A percentile compares a stretch with the other conserved stretches of the same genome.
Conservation (phyloP, 441 rosid species). For the Jatropha multifida region DNA sequence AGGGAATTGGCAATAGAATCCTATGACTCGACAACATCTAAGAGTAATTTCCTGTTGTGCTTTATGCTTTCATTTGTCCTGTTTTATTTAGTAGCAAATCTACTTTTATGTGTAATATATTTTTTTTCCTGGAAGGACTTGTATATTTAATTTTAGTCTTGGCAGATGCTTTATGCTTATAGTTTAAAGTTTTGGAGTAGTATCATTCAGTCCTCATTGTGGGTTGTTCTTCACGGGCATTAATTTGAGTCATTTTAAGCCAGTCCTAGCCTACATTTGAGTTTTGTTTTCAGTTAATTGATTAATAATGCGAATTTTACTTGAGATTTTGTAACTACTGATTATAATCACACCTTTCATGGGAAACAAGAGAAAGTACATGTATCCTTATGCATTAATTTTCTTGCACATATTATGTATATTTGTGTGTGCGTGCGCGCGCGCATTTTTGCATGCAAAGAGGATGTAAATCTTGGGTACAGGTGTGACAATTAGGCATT, state of each 20-base stretch:
- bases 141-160: neutral
- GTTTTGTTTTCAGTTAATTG: neutral
- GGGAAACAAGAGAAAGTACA: neutral
- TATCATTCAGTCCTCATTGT: neutral
- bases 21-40: constrained; percentile 23
- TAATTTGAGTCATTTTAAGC: neutral
- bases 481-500: neutral
- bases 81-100: constrained; percentile 11
- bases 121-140: no score
- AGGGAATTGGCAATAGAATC: constrained; percentile 37
- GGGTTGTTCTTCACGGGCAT: neutral
- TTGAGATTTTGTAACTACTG: neutral
- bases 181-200: neutral
- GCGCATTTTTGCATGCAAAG: no score
- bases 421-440: no score
- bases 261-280: neutral
- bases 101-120: neutral
- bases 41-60: constrained; percentile 44
- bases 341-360: neutral
- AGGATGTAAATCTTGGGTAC: neutral
- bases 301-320: neutral
- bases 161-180: neutral
- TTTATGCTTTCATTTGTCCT: constrained; percentile 10
- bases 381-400: neutral
- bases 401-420: neutral